Evolutionary conservation across 1,284 basidiomycete species (phyloP).

Genomic region (Gastroboletus turbinatus): DNA sequence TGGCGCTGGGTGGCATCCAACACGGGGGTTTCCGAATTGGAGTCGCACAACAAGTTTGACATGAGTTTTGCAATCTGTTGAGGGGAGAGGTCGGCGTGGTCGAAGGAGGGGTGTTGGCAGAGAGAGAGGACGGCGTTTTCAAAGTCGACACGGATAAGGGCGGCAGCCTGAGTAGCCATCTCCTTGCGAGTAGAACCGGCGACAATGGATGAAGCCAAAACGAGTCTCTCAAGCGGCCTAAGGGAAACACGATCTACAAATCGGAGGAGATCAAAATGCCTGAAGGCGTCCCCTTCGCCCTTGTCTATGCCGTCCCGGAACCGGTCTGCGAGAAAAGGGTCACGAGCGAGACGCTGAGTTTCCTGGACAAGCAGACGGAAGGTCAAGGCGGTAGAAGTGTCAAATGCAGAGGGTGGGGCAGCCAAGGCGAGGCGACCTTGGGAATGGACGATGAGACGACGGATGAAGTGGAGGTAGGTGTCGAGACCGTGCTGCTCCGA

Average conservation of each 20-base stretch:
- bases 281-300: constrained; percentile 77
- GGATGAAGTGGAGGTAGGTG: constrained; percentile 94
- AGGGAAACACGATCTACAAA: constrained; percentile 78
- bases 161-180: constrained; percentile 63
- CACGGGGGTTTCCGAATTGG: constrained; percentile 61
- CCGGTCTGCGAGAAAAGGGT: constrained; percentile 82
- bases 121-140: constrained; percentile 72
- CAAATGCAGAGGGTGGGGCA: constrained; percentile 58
- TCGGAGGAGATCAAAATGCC: constrained; percentile 75
- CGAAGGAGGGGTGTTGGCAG: constrained; percentile 74
- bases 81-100: constrained; percentile 75
- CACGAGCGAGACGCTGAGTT: constrained; percentile 80
- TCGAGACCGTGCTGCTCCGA: constrained; percentile 93
- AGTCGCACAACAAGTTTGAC: constrained; percentile 73
- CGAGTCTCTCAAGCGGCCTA: constrained; percentile 74
- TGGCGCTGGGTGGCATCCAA: constrained; percentile 71
- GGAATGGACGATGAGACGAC: constrained; percentile 87
- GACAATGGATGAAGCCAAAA: constrained; percentile 73
- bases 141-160: constrained; percentile 70
- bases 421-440: constrained; percentile 63
- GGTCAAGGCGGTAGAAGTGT: constrained; percentile 69
- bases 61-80: constrained; percentile 77
- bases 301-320: constrained; percentile 86
- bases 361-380: constrained; percentile 86
- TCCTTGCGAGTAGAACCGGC: constrained; percentile 70